phyloP scores from a whole-genome alignment of 352 stramenopile genomes.

The Halophytophthora polymorphica region DNA sequence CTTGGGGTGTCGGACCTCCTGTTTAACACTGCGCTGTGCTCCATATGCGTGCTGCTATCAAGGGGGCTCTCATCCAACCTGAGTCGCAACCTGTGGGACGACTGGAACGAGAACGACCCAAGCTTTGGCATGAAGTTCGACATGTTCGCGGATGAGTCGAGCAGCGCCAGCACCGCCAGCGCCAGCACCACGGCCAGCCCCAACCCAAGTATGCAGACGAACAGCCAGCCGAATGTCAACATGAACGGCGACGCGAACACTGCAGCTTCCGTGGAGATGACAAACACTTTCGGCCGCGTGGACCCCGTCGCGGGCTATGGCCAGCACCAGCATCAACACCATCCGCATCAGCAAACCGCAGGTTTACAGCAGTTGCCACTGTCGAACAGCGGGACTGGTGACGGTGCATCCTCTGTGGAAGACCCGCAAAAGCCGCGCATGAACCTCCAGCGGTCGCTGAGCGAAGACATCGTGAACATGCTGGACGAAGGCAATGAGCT shows the following conservation, averaged over 20 bases:
- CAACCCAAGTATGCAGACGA: conserved; percentile 21
- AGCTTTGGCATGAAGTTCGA: conserved; percentile 71
- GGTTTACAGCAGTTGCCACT: conserved; percentile 18
- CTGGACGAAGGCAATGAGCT: conserved; percentile 52
- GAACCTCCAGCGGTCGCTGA: conserved; percentile 55
- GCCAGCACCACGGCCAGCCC: conserved; percentile 22
- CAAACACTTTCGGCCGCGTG: too few species aligned
- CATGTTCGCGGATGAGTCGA: conserved; percentile 49
- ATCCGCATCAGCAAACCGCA: conserved; percentile 12
- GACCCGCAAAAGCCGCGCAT: conserved; percentile 26
- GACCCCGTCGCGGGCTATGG: not conserved
- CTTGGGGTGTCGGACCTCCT: conserved; percentile 4
- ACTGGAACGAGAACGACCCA: conserved; percentile 81
- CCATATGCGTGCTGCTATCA: conserved; percentile 14
- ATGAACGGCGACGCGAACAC: conserved; percentile 10
- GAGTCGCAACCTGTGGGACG: conserved; percentile 85
- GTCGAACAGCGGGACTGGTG: conserved; percentile 2
- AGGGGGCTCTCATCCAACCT: conserved; percentile 79
- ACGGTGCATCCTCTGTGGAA: conserved; percentile 7
- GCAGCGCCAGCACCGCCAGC: conserved; percentile 21
- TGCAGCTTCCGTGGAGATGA: too few species aligned
- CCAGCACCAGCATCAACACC: conserved; percentile 7
- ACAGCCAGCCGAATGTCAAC: conserved; percentile 9
- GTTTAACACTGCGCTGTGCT: not conserved
- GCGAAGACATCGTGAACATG: conserved; percentile 79